Evolutionary conservation across 2,329 filamentous ascomycete genomes (phyloP), one percentile per base, ranked within the genome.

Genomic region (Fusarium nematophilum): DNA sequence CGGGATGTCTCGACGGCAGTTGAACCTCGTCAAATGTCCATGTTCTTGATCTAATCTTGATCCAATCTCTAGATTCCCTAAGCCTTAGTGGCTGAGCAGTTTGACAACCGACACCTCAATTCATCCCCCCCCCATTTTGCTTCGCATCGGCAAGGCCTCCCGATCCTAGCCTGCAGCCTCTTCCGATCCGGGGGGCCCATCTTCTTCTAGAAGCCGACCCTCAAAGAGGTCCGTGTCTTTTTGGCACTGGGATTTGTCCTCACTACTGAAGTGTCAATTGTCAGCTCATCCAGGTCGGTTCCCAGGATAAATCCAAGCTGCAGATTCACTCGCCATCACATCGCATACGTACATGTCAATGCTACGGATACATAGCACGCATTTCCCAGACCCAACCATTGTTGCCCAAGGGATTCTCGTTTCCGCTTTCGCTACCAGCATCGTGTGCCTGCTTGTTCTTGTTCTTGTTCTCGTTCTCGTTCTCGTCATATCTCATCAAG

Each of bases 401-500:
- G 26, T 39, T 63, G 26, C n/a, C 48, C 25, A 17, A 27, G 27
- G 33, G 42, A 34, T 26, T n/a, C 34, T 46, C 31, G 48, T 33
- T 36, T 33, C 40, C 37, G 47, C 54, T 62, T 31, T 37, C 29
- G 25, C 39, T 42, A 29, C 27, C 27, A 13, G 27, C 27, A 8
- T 8, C 13, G 27, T 29, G 13, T 13, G 27, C 13, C 13, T 29
- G 8, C 8, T 8, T 8, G 8, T 8, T 13, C 27, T 29, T 29
- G 27, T 29, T 29, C 27, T n/a, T n/a, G n/a, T n/a, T n/a, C n/a
- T n/a, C n/a, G n/a, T n/a, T 48, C 21, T 37, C 36, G 38, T 61
- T 53, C 44, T 56, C 34, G 30, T 63, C 55, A 42, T 63, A 46
- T 61, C 60, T 63, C 60, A 61, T 63, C 42, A 63, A n/a, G 29